Evolutionary conservation across 2,329 filamentous ascomycete species (phyloP), one percentile per base, ranked within the genome.

Genomic region (Escovopsis sp.): DNA sequence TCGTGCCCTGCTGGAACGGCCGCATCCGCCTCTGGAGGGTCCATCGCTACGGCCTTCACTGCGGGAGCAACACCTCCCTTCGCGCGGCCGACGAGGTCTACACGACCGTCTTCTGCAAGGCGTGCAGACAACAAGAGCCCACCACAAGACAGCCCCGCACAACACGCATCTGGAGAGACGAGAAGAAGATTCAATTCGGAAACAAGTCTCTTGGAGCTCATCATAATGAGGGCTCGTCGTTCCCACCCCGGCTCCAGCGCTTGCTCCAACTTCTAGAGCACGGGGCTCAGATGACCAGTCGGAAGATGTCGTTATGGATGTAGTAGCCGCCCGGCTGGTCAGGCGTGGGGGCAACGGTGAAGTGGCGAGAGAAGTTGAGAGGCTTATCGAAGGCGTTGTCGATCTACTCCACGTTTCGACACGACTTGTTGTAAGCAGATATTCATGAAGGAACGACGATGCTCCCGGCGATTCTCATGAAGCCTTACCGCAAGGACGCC

Each of bases 1-100:
- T 30, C 33, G 41, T 45, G 15, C 41, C 43, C 33, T 45, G 43
- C 41, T 42, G 43, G 41, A 43, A 43, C 38, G 39, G 41, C 35
- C 33, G 19, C n/a, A 11, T 39, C 17, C 35, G 31, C 31, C 28
- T 16, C 31, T 40, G 34, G 38, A 32, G 35, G 27, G 6, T 38
- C 37, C 34, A 41, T 29, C 38, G 39, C 13, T 35, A 44, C 34
- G 42, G 42, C 10, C 21, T 44, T 25, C 26, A 29, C 35, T 44
- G 42, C 31, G 34, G 37, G 27, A 38, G 17, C n/a, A 37, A 33
- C 13, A 34, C 17, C 15, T 44, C 41, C 32, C 39, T 39, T 8
- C 35, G 37, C 17, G 37, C 27, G 16, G 27, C 34, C 3, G 41
- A 43, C 27, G 36, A 43, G 12, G 18, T 42, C 15, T 40, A 38